phyloP scores from a whole-genome alignment of 192 early-diverging fungal species.

The Coemansia sp. region DNA sequence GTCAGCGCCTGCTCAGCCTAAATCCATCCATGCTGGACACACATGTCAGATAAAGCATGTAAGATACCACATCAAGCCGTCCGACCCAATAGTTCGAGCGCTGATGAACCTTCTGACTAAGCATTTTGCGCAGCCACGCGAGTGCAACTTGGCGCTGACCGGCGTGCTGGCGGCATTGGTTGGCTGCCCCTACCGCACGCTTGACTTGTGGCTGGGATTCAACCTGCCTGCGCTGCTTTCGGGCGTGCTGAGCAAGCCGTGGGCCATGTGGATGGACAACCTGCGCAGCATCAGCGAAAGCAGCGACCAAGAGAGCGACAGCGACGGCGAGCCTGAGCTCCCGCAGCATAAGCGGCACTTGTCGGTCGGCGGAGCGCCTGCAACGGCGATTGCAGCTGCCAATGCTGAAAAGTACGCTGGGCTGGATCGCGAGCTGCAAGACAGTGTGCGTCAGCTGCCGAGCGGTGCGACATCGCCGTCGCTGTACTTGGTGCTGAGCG shows the following conservation, averaged over 20 bases:
- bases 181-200: slow-evolving; percentile 68
- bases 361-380: slow-evolving; percentile 32
- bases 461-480: slow-evolving; percentile 45
- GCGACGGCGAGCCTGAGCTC: slow-evolving; percentile 46
- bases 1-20: not conserved
- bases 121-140: slow-evolving; percentile 84
- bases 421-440: slow-evolving; percentile 45
- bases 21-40: not conserved
- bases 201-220: slow-evolving; percentile 68
- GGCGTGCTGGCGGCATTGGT: slow-evolving; percentile 84
- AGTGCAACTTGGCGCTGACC: slow-evolving; percentile 88
- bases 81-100: slow-evolving; percentile 68
- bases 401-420: slow-evolving; percentile 35
- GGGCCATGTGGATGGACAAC: slow-evolving; percentile 50
- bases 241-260: slow-evolving; percentile 50
- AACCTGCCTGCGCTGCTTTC: slow-evolving; percentile 45
- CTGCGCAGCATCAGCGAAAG: slow-evolving; percentile 40
- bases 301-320: slow-evolving; percentile 23
- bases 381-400: slow-evolving; percentile 41
- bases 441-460: slow-evolving; percentile 28
- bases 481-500: slow-evolving; percentile 44
- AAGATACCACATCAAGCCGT: slow-evolving; percentile 51
- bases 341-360: slow-evolving; percentile 10
- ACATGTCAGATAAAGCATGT: slow-evolving; percentile 10
- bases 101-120: slow-evolving; percentile 66